Evolutionary conservation across 2,329 filamentous ascomycete species (phyloP).

Genomic region (Aspergillus vadensis): DNA sequence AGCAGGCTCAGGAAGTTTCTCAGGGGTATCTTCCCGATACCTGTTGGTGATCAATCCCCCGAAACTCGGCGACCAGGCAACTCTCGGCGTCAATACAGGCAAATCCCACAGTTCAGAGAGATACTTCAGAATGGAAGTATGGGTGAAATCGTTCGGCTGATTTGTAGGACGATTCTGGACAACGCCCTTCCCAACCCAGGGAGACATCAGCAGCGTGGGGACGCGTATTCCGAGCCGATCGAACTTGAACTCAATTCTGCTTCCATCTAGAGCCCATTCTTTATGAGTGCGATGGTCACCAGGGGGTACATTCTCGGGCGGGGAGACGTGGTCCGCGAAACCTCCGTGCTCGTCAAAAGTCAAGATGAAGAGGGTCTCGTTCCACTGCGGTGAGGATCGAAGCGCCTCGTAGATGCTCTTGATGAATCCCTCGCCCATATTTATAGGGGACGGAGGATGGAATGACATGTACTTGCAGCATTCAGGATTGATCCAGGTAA

Average conservation of each 20-base stretch:
- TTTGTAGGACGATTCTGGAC: constrained; percentile 45
- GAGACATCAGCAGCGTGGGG: constrained; percentile 48
- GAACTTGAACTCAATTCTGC: constrained; percentile 43
- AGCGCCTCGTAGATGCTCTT: constrained; percentile 51
- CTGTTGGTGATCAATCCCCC: constrained; percentile 30
- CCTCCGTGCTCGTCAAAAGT: constrained; percentile 54
- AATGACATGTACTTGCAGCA: constrained; percentile 55
- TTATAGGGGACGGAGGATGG: constrained; percentile 50
- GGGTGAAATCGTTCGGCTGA: constrained; percentile 45
- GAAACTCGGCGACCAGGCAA: constrained; percentile 44
- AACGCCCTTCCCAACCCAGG: constrained; percentile 46
- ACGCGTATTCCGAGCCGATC: constrained; percentile 48
- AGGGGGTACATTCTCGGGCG: constrained; percentile 42
- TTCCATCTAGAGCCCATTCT: constrained; percentile 38
- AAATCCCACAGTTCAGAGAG: constrained; percentile 48
- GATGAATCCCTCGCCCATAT: constrained; percentile 48
- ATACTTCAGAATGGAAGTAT: constrained; percentile 48
- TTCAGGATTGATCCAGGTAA: constrained; percentile 55
- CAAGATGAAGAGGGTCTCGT: constrained; percentile 50
- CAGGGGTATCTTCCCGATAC: constrained; percentile 31
- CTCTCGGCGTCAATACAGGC: constrained; percentile 41
- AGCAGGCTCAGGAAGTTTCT: constrained; percentile 26
- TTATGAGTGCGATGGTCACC: constrained; percentile 41
- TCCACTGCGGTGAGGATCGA: constrained; percentile 49
- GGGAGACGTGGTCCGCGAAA: constrained; percentile 51